Conservation (phyloP, 495 filamentous ascomycete species). For the Gamarada debralockiae region DNA sequence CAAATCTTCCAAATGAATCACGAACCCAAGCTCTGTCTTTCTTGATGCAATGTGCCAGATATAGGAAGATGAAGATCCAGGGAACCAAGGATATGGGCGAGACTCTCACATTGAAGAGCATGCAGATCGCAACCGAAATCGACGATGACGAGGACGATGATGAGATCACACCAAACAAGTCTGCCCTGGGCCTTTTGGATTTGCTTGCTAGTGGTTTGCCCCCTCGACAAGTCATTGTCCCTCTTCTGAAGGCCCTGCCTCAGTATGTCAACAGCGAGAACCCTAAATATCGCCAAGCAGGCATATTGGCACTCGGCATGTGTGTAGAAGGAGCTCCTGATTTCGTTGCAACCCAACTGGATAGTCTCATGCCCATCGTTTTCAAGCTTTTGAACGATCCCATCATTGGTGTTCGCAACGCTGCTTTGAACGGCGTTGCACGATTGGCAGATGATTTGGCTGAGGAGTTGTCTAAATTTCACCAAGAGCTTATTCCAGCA, state of each 20-base stretch:
- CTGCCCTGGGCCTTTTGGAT: slow-evolving; percentile 85
- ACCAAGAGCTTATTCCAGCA: slow-evolving; percentile 75
- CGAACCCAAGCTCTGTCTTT: slow-evolving; percentile 89
- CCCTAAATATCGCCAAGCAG: slow-evolving; percentile 79
- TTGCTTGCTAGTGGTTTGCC: slow-evolving; percentile 83
- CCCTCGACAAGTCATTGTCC: slow-evolving; percentile 91
- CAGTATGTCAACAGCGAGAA: slow-evolving; percentile 69
- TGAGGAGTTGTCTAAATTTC: slow-evolving; percentile 79
- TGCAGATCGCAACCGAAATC: slow-evolving; percentile 86
- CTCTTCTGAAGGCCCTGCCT: slow-evolving; percentile 78
- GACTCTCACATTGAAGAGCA: slow-evolving; percentile 76
- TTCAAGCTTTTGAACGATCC: slow-evolving; percentile 80
- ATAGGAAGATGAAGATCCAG: slow-evolving; percentile 94
- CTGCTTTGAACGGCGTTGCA: slow-evolving; percentile 80
- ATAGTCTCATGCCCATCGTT: slow-evolving; percentile 80
- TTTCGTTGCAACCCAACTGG: slow-evolving; percentile 87
- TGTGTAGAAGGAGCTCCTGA: slow-evolving; percentile 96
- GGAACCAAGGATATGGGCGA: slow-evolving; percentile 72
- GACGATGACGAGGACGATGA: slow-evolving; percentile 75
- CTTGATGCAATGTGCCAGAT: slow-evolving; percentile 86
- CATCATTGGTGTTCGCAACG: slow-evolving; percentile 77
- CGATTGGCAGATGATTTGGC: slow-evolving; percentile 89
- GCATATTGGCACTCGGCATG: slow-evolving; percentile 87
- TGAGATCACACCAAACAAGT: slow-evolving; percentile 80
- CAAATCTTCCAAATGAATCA: slow-evolving; percentile 72